Evolutionary conservation across 306 rosid species (phyloP).

Genomic region (Cucumis melo): DNA sequence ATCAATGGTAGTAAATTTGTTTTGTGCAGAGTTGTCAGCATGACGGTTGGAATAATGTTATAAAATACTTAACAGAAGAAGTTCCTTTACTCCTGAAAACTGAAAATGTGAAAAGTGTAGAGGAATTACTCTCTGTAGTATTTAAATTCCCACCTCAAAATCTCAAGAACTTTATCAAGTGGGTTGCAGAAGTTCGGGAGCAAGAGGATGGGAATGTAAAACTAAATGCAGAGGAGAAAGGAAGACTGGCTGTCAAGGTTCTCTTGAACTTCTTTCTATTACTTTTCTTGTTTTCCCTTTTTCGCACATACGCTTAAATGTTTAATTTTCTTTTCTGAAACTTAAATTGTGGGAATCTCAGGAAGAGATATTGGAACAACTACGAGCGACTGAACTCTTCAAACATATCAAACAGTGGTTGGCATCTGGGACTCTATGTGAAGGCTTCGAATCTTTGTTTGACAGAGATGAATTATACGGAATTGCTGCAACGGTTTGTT

Average conservation of each 20-base stretch:
- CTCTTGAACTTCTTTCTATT: neutral
- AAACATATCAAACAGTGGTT: constrained; percentile 44
- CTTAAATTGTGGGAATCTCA: constrained; percentile 27
- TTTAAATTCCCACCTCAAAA: constrained; percentile 61
- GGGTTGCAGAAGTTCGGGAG: constrained; percentile 93
- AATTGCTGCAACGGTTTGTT: constrained; percentile 45
- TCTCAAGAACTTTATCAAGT: constrained; percentile 53
- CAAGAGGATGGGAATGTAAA: constrained; percentile 67
- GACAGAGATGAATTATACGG: constrained; percentile 10
- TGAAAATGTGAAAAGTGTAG: constrained; percentile 47
- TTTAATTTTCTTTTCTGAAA: neutral
- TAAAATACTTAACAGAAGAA: constrained; percentile 52
- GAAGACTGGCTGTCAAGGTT: constrained; percentile 77
- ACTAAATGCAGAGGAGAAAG: constrained; percentile 70
- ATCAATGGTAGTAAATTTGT: constrained; percentile 10
- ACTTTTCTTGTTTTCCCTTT: neutral
- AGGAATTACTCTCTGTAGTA: constrained; percentile 37
- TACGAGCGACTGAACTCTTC: constrained; percentile 52
- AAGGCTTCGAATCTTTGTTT: constrained; percentile 16
- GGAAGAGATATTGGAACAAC: constrained; percentile 64
- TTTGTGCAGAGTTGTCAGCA: constrained; percentile 82
- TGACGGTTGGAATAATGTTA: constrained; percentile 59
- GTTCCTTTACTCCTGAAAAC: constrained; percentile 49
- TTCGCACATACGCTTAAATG: too few species aligned
- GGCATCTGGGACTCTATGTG: constrained; percentile 29